Evolutionary conservation across 116 monocot genomes (phyloP).

Genomic region (Iris pallida): DNA sequence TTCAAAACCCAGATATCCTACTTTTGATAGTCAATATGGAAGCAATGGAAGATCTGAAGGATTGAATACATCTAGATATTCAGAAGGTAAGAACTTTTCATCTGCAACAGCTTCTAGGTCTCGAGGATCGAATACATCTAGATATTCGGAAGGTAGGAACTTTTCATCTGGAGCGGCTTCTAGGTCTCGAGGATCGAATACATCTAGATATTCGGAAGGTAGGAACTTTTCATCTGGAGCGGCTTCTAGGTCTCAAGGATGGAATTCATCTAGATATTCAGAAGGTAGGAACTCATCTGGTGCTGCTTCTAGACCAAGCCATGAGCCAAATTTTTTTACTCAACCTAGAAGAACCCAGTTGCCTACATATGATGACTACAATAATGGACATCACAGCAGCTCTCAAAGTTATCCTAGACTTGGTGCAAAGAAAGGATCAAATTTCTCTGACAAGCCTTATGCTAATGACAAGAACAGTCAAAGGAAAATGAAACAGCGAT

Average conservation of each 20-base stretch:
- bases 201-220: conserved; percentile 8
- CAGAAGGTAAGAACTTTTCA: neutral
- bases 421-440: neutral
- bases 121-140: conserved; percentile 11
- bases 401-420: neutral
- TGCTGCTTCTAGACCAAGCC: neutral
- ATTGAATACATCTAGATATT: neutral
- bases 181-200: conserved; percentile 7
- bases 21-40: neutral
- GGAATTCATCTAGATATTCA: conserved; percentile 4
- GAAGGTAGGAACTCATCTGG: conserved; percentile 2
- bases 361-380: conserved; percentile 8
- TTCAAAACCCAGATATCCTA: neutral
- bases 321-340: neutral
- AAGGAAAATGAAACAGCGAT: conserved; percentile 2
- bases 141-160: conserved; percentile 5
- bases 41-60: conserved; percentile 8
- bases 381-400: neutral
- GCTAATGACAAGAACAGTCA: neutral
- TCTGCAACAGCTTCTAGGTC: neutral
- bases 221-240: neutral
- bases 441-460: neutral
- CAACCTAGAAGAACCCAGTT: conserved; percentile 7
- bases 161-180: neutral
- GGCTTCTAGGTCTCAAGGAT: conserved; percentile 2